Base-by-base conservation (phyloP, 192 early-diverging fungal genomes). In the Coemansia sp. region DNA sequence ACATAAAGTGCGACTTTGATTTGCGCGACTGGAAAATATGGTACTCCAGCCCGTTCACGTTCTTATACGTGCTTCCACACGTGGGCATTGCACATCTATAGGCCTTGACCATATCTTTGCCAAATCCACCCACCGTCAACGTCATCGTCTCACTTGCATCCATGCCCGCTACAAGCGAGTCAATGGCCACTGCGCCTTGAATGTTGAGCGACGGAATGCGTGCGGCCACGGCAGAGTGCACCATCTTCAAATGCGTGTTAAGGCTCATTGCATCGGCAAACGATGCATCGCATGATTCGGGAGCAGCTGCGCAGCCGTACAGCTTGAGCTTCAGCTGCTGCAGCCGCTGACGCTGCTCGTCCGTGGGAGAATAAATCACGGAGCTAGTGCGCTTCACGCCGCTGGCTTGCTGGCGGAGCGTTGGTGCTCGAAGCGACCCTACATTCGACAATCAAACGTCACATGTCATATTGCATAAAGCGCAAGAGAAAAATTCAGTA, bases 21-120 rank as follows among this genome's bases (percentile, higher is more conserved):
- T 76, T 81, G 64, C 70, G 70, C 21, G 86, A 83, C 38, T 89
- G 84, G 58, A 84, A 83, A 14, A 90, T 81, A 49, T 92, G 90
- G 63, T 92, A 92, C 66, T 89, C 85, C 3, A 93, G 75, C n/a
- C 91, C 91, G 53, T 90, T 91, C 67, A 91, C 86, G 63, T 93
- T 93, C 65, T 90, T 91, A 74, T 93, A 93, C 18, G 77, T 73
- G 57, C 88, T 88, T 25, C 81, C 73, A 46, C 91, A 93, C 6
- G 82, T 86, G 1, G 77, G 56, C 64, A 87, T 85, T 1, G 80
- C 86, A 40, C 91, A 92, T 37, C 83, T 78, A 64, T 85, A 92
- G 8, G 91, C 89, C 65, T 70, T 74, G 7, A 63, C 14, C 47
- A 14, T 6, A 18, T 44, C 52, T 38, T 40, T 21, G 25, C 26